Evolutionary conservation across 306 rosid species (phyloP).

Genomic region (Ochetophila trinervis): DNA sequence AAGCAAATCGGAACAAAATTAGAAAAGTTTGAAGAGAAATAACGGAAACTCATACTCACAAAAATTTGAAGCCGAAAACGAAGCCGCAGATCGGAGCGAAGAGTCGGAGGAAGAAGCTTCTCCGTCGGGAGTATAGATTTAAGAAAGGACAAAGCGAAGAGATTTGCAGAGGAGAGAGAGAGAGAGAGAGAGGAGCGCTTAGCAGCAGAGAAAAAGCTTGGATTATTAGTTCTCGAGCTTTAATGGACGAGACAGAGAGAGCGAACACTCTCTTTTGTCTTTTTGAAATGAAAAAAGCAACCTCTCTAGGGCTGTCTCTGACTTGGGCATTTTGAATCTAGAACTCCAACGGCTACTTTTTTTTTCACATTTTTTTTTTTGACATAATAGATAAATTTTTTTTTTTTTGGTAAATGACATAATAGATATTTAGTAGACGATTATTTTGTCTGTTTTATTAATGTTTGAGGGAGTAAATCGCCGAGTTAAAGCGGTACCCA

Average conservation of each 20-base stretch:
- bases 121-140: not conserved
- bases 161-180: too few species aligned
- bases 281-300: slow-evolving; percentile 22
- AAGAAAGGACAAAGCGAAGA: not conserved
- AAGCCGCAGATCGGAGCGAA: slow-evolving; percentile 9
- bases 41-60: slow-evolving; percentile 8
- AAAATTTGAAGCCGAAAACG: not conserved
- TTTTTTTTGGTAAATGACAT: not conserved
- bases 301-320: slow-evolving; percentile 12
- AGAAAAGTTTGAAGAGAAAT: not conserved
- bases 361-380: slow-evolving; percentile 1
- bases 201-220: not conserved
- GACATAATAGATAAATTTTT: not conserved
- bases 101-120: slow-evolving; percentile 25
- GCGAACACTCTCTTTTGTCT: slow-evolving; percentile 7
- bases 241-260: slow-evolving; percentile 6
- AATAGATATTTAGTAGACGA: not conserved
- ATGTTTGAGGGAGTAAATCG: slow-evolving; percentile 7
- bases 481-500: slow-evolving; percentile 32
- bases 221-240: slow-evolving; percentile 7
- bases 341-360: slow-evolving; percentile 81
- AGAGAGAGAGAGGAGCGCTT: slow-evolving; percentile 6
- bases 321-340: slow-evolving; percentile 49
- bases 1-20: not conserved
- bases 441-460: not conserved